phyloP scores from a whole-genome alignment of 306 rosid genomes.

The Cucurbita pepo region DNA sequence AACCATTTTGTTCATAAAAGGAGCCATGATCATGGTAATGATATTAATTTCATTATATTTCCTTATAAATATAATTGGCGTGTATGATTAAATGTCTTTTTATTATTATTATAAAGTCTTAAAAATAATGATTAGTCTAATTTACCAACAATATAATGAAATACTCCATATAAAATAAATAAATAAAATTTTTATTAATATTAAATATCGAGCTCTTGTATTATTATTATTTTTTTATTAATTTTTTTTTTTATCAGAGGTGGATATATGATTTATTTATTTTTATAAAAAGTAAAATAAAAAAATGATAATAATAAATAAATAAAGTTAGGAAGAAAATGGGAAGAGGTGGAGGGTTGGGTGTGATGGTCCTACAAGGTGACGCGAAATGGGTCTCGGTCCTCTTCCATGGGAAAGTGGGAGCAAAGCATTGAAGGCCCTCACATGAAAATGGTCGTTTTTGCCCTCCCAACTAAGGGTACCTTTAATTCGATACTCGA shows the following conservation, averaged over 20 bases:
- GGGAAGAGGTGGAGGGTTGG: neutral
- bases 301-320: too few relatives aligned
- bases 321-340: neutral
- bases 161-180: too few relatives aligned
- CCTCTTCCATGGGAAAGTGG: neutral
- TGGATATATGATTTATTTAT: too few relatives aligned
- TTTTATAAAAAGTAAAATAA: too few relatives aligned
- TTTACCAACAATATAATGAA: too few relatives aligned
- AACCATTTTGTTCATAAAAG: neutral
- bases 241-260: too few relatives aligned
- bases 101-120: neutral
- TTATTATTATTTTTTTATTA: too few relatives aligned
- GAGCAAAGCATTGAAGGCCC: constrained; percentile 1
- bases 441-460: neutral
- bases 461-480: neutral
- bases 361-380: neutral
- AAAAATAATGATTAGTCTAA: neutral
- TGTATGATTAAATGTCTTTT: neutral
- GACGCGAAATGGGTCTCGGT: neutral
- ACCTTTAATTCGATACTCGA: neutral
- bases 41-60: neutral
- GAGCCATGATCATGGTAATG: neutral
- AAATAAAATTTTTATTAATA: too few relatives aligned
- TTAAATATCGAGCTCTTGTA: too few relatives aligned
- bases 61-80: neutral